Conservation (phyloP, 2,329 filamentous ascomycete species). For the Oidium heveae region DNA sequence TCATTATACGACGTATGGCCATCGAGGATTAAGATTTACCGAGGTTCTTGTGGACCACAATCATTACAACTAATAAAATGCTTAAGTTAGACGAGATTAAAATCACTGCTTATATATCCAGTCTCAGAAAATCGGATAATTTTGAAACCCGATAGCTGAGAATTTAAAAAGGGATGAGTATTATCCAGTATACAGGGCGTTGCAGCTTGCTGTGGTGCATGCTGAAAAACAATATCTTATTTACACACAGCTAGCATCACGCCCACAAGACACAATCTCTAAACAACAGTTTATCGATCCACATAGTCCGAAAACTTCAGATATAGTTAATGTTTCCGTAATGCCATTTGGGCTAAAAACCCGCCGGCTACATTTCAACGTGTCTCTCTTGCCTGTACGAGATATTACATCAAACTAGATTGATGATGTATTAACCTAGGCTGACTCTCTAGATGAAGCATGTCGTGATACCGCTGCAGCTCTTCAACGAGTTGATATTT, state of each 20-base stretch:
- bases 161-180: background rate
- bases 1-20: too few relatives aligned
- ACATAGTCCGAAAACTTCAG: background rate
- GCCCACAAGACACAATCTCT: background rate
- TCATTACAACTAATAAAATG: too few relatives aligned
- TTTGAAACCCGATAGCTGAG: too few relatives aligned
- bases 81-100: too few relatives aligned
- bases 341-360: background rate
- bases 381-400: background rate
- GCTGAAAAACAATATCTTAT: background rate
- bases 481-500: background rate
- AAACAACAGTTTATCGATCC: background rate
- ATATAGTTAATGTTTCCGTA: background rate
- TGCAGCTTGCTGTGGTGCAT: background rate
- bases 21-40: too few relatives aligned
- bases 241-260: background rate
- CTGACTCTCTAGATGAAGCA: background rate
- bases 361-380: background rate
- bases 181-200: background rate
- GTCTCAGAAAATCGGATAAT: too few relatives aligned
- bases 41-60: too few relatives aligned
- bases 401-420: slow-evolving; percentile 1
- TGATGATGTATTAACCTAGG: slow-evolving; percentile 1
- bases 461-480: background rate
- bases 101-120: too few relatives aligned